Evolutionary conservation across 192 early-diverging fungal species (phyloP), one percentile per base, ranked within the genome.

Genomic region (Glomus cerebriforme): DNA sequence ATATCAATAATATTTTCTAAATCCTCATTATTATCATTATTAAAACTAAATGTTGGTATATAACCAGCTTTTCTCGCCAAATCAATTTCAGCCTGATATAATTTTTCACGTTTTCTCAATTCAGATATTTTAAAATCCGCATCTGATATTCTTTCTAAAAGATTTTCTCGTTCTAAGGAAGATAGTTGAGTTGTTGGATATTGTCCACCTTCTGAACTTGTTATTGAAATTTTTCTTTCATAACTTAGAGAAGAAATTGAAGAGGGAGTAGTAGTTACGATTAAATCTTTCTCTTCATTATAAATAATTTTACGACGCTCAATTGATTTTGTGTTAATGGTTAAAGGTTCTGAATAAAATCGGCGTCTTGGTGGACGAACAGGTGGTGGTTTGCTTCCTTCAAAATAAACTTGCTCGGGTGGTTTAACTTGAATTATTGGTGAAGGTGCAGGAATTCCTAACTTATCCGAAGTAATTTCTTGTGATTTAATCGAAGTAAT

Each of bases 91-190:
- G 83, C 79, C 39, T 80, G 67, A 82, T 82, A 85, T 84, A 84
- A 87, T 31, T 81, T 81, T 75, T 87, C 86, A 32, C 80, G 83
- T 37, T 81, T 85, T 60, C 81, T 85, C 67, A 87, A 79, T 72
- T 83, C 75, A 8, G 47, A 5, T 47, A 87, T 87, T 37, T 66
- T 39, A 12, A 67, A 27, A 78, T 87, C 84, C 2, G 73, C 69
- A 13, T 79, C 66, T 15, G 75, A 34, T 7, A 87, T 73, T 37
- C 85, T 80, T 43, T 74, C 47, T 26, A 77, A 64, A 35, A 76
- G 71, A 72, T 63, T 73, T 17, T 79, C 75, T 32, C 82, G 73
- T 60, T 84, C 82, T 9, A 79, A 79, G 24, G 49, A 60, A 24
- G 75, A 35, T 5, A 66, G 29, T 54, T 17, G 49, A 19, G 15